Evolutionary conservation across 2,329 filamentous ascomycete species (phyloP).

Genomic region (Sclerotiophoma versabilis): DNA sequence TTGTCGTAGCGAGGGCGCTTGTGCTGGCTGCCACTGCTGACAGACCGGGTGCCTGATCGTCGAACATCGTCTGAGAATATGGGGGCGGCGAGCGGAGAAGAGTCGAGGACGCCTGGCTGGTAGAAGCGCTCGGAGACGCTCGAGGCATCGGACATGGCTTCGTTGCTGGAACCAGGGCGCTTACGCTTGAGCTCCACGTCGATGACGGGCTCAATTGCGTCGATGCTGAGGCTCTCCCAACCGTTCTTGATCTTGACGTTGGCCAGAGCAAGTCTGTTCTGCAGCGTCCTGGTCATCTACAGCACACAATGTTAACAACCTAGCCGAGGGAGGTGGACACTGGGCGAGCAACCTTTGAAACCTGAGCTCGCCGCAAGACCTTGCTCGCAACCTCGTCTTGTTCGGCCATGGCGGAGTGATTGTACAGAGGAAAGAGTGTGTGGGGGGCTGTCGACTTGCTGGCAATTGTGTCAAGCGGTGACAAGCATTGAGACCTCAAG

Average conservation of each 20-base stretch:
- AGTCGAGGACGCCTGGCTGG: conserved; percentile 73
- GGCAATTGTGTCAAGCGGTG: conserved; percentile 8
- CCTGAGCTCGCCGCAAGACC: conserved; percentile 53
- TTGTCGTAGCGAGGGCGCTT: conserved; percentile 46
- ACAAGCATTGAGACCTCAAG: conserved; percentile 15
- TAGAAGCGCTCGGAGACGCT: conserved; percentile 80
- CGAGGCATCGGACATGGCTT: conserved; percentile 85
- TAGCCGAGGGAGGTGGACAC: conserved; percentile 9
- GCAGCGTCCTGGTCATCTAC: conserved; percentile 90
- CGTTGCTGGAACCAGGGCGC: conserved; percentile 69
- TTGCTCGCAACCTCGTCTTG: conserved; percentile 52
- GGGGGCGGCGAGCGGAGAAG: conserved; percentile 82
- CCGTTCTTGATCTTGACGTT: conserved; percentile 98
- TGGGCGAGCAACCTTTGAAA: conserved; percentile 49
- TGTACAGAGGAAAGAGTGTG: conserved; percentile 14
- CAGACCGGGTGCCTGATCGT: conserved; percentile 59
- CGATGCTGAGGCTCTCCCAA: conserved; percentile 88
- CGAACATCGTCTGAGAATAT: conserved; percentile 85
- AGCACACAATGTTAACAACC: conserved; percentile 10
- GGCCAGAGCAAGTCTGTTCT: conserved; percentile 92
- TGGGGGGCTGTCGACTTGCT: conserved; percentile 1
- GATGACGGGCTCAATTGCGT: conserved; percentile 83
- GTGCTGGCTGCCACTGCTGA: conserved; percentile 59
- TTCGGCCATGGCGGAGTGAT: conserved; percentile 41
- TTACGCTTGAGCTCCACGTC: conserved; percentile 80